Evolutionary conservation across 2,329 filamentous ascomycete species (phyloP).

Genomic region (Aspergillus floridensis): DNA sequence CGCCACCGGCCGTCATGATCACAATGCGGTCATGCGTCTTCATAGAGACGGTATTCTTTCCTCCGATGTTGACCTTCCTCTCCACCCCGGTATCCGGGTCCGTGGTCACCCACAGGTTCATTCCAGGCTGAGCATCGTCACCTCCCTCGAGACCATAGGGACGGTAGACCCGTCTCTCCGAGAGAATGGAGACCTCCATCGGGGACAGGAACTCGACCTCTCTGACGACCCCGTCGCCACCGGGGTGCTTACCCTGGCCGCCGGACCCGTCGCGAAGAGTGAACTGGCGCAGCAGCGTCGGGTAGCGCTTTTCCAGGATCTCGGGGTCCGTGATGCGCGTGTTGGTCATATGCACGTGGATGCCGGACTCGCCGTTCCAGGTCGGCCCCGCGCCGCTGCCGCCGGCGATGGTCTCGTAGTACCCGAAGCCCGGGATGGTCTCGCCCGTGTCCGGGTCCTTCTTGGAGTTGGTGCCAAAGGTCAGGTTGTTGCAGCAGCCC

Average conservation of each 20-base stretch:
- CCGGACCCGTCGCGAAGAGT: constrained; percentile 63
- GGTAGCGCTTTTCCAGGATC: constrained; percentile 77
- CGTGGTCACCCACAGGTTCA: constrained; percentile 83
- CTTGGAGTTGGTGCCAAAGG: constrained; percentile 72
- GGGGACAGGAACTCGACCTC: constrained; percentile 84
- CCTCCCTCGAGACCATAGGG: constrained; percentile 85
- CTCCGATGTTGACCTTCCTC: constrained; percentile 58
- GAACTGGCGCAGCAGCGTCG: constrained; percentile 72
- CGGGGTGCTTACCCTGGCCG: constrained; percentile 64
- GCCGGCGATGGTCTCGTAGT: constrained; percentile 84
- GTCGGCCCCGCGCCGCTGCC: constrained; percentile 72
- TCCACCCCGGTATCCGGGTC: constrained; percentile 57
- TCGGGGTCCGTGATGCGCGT: constrained; percentile 82
- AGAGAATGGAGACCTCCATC: constrained; percentile 76
- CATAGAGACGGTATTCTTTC: constrained; percentile 62
- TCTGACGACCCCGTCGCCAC: constrained; percentile 73
- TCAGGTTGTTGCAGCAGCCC: constrained; percentile 81
- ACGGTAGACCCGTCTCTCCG: constrained; percentile 70
- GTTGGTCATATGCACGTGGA: constrained; percentile 86
- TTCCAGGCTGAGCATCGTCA: constrained; percentile 70
- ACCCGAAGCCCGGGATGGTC: constrained; percentile 72
- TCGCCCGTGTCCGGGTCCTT: constrained; percentile 57
- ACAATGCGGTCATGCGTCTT: constrained; percentile 60
- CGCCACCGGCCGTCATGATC: constrained; percentile 56
- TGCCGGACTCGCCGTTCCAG: constrained; percentile 74